A percentile compares a stretch with the other conserved stretches of the same genome.
Evolutionary conservation across 2,329 filamentous ascomycete genomes (phyloP).

Genomic region (Rhynchosporium secalis): DNA sequence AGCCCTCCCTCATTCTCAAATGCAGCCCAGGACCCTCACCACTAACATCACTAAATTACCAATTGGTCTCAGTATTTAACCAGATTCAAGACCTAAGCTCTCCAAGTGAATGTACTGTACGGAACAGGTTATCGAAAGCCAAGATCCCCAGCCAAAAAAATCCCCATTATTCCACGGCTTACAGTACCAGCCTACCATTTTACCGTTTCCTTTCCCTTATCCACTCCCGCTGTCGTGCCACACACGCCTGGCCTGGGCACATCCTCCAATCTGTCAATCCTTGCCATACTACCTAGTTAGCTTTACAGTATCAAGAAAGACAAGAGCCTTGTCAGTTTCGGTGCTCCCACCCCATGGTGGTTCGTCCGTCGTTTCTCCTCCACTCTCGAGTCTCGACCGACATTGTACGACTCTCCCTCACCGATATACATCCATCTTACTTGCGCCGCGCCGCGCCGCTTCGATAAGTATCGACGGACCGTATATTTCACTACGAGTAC

Average conservation of each 20-base stretch:
- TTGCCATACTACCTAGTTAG: neutral
- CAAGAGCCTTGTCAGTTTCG: neutral
- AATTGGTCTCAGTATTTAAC: too few species aligned
- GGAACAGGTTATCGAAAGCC: neutral
- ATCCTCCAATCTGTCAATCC: neutral
- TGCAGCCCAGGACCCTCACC: too few species aligned
- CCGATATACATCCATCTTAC: neutral
- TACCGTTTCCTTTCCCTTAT: neutral
- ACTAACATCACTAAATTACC: too few species aligned
- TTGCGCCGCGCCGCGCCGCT: neutral
- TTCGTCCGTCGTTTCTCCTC: neutral
- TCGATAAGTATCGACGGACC: neutral
- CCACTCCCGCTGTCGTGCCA: neutral
- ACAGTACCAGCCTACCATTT: conserved; percentile 2
- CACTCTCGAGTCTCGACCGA: neutral
- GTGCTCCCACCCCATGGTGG: neutral
- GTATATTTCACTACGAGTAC: neutral
- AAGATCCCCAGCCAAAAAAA: neutral
- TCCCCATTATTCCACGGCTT: neutral
- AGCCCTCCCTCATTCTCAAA: too few species aligned
- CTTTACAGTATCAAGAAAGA: neutral
- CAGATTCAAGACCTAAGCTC: too few species aligned
- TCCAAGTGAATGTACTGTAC: too few species aligned
- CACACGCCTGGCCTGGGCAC: too few species aligned
- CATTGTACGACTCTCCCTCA: neutral